Percentiles rank a stretch among this genome's conserved stretches.
phyloP scores from a whole-genome alignment of 345 rosid genomes.

The Noccaea bulbosa region DNA sequence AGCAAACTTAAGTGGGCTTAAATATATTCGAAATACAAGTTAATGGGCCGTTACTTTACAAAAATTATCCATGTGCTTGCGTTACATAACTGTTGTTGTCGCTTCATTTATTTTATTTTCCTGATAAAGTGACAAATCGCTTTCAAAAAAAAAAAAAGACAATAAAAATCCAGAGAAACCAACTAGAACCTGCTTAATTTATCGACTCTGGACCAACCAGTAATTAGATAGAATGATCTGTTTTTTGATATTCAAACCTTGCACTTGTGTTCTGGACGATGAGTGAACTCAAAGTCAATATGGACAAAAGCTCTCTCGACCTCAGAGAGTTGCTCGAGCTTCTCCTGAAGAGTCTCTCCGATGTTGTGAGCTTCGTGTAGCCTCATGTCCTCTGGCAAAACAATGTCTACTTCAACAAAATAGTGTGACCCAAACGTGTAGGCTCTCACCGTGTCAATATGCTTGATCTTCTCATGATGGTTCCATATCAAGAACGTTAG shows the following conservation, averaged over 20 bases:
- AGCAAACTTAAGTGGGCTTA: neutral
- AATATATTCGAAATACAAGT: neutral
- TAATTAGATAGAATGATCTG: conserved; percentile 5
- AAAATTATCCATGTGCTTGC: neutral
- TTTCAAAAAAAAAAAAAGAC: neutral
- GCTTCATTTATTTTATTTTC: neutral
- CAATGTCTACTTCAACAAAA: conserved; percentile 87
- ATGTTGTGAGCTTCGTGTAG: conserved; percentile 75
- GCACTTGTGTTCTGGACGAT: conserved; percentile 73
- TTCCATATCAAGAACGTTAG: conserved; percentile 83
- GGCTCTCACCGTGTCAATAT: conserved; percentile 81
- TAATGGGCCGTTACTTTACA: neutral
- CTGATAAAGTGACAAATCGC: neutral
- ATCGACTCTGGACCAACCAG: neutral
- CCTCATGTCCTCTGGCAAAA: conserved; percentile 70
- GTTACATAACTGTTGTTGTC: neutral
- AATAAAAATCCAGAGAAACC: neutral
- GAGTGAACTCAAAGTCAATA: conserved; percentile 82
- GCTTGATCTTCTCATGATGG: conserved; percentile 72
- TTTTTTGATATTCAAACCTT: conserved; percentile 29
- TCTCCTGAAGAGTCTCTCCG: conserved; percentile 83
- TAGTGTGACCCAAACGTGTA: conserved; percentile 82
- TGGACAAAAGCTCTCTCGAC: conserved; percentile 88
- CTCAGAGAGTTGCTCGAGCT: conserved; percentile 80
- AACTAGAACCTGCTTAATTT: neutral